A percentile compares a stretch with the other conserved stretches of the same genome.
Conservation (phyloP, 345 rosid genomes). For the Psidium guajava region DNA sequence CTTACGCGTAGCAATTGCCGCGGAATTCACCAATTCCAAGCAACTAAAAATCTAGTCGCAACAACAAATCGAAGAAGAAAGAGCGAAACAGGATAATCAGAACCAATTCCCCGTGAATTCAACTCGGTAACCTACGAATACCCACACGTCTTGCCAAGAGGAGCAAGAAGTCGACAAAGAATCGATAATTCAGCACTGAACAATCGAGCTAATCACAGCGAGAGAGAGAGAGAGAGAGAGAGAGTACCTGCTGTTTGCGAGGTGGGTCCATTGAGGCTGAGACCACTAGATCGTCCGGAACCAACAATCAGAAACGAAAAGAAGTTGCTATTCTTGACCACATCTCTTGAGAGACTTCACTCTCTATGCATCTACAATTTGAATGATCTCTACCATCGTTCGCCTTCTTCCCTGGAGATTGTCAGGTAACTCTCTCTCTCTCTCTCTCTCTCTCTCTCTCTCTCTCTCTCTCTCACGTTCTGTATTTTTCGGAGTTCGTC, state of each 20-base stretch:
- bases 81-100: not conserved
- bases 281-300: not conserved
- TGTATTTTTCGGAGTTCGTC: not conserved
- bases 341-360: not conserved
- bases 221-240: not conserved
- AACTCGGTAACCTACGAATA: not conserved
- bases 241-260: slow-evolving; percentile 60
- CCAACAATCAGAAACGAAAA: not conserved
- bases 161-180: not conserved
- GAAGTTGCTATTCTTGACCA: not conserved
- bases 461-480: not conserved
- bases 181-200: not conserved
- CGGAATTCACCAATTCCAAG: not conserved
- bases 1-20: not conserved
- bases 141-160: not conserved
- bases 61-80: not conserved
- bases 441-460: not conserved
- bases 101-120: not conserved
- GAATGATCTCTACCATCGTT: not conserved
- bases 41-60: not conserved
- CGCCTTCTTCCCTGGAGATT: not conserved
- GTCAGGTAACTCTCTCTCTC: not conserved
- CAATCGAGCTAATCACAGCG: not conserved
- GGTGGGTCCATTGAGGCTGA: slow-evolving; percentile 40
- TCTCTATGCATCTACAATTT: not conserved